Percentiles rank a stretch among this genome's conserved stretches.
Evolutionary conservation across 345 rosid genomes (phyloP).

Genomic region (Eucalyptus cloeziana): DNA sequence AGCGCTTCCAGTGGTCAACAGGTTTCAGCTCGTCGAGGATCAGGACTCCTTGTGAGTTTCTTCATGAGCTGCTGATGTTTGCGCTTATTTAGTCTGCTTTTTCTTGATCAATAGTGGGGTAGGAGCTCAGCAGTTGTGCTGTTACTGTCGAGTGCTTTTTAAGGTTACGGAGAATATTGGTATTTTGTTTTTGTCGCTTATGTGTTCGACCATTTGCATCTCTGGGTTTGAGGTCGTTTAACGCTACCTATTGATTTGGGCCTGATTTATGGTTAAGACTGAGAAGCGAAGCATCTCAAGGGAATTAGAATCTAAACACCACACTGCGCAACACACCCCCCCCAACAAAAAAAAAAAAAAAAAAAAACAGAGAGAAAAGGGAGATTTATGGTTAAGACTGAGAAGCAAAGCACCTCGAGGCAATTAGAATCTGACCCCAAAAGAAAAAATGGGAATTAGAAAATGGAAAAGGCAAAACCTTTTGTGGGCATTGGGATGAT

Average conservation of each 20-base stretch:
- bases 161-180: background rate
- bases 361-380: no score
- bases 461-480: background rate
- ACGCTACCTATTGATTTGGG: background rate
- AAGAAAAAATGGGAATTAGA: background rate
- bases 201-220: background rate
- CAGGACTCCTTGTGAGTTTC: constrained; percentile 34
- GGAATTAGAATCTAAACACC: background rate
- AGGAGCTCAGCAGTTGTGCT: background rate
- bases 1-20: constrained; percentile 71
- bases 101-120: background rate
- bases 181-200: background rate
- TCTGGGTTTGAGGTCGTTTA: background rate
- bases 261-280: background rate
- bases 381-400: background rate
- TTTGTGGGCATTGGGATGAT: background rate
- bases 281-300: background rate
- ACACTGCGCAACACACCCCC: no score
- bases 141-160: background rate
- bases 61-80: background rate
- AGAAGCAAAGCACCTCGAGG: background rate
- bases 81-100: background rate
- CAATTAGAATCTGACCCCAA: background rate
- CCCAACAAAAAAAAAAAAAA: no score
- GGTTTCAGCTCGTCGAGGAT: constrained; percentile 47